Evolutionary conservation across 2,329 filamentous ascomycete genomes (phyloP), one percentile per base, ranked within the genome.

Genomic region (Claviceps pusilla): DNA sequence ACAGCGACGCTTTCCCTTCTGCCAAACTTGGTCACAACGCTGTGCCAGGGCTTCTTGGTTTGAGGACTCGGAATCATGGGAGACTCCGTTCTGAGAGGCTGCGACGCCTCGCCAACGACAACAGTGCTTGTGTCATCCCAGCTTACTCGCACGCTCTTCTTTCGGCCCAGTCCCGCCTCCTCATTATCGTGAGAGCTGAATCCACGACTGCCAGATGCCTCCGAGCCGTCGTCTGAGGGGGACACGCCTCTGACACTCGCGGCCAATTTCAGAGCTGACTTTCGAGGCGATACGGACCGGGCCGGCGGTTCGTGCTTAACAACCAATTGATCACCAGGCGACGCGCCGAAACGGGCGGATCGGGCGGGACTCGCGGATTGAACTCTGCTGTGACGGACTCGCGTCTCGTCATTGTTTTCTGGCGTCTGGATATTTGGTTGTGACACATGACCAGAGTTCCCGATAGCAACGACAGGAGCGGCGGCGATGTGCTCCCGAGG

Each of bases 231-330:
- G 59, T 75, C 70, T 49, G 76, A 70, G 49, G 81, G 74, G 53
- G 80, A 76, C 39, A 72, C 61, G 58, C 75, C 71, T 61, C 77
- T 62, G 55, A 77, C 73, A 1, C 80, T 76, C 50, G 79, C 80
- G 1, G 63, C 60, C 12, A 82, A 74, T 64, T 90, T 90, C 58
- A 90, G 64, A 1, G 86, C 86, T 1, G 86, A 89, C 65, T 91
- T 91, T 48, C 82, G 81, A 10, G 87, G 87, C 0, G 86, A 89
- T 11, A 86, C 71, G 5, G 86, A 87, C 50, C 87, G 77, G 35
- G 80, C 73, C 28, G 84, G 82, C 6, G 86, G 87, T 53, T 81
- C 76, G 63, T 90, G 86, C 58, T 75, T 82, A 33, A 84, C 72
- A 1, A 75, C 69, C 12, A 82, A 65, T 46, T 71, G 76, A 39